phyloP scores from a whole-genome alignment of 306 rosid genomes.

The Pterocarpus santalinus region DNA sequence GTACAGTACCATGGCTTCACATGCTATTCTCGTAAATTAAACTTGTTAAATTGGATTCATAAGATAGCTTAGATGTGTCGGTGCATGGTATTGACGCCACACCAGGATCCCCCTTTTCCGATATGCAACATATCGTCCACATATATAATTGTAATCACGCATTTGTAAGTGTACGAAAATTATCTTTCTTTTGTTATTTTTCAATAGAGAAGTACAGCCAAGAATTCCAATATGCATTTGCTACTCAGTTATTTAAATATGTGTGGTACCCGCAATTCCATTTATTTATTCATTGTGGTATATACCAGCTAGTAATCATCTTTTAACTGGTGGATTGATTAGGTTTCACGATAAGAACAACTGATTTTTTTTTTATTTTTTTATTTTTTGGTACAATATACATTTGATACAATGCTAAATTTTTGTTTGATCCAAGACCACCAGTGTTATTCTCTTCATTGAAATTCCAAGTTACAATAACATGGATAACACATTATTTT shows the following conservation, averaged over 20 bases:
- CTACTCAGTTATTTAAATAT: not conserved
- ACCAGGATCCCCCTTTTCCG: constrained; percentile 3
- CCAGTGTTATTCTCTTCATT: not conserved
- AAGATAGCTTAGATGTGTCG: constrained; percentile 29
- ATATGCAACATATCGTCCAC: constrained; percentile 20
- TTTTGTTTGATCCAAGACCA: constrained; percentile 19
- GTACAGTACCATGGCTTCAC: constrained; percentile 55
- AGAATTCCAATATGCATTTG: constrained; percentile 3
- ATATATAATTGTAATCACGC: not conserved
- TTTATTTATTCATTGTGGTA: not conserved
- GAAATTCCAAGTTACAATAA: not conserved
- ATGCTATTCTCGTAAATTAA: constrained; percentile 51
- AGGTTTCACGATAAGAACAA: constrained; percentile 26
- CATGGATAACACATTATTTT: no score
- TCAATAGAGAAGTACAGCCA: not conserved
- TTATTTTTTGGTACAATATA: not conserved
- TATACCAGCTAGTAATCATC: not conserved
- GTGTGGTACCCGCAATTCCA: not conserved
- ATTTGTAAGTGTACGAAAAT: not conserved
- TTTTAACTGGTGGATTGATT: constrained; percentile 20
- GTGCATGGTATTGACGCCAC: constrained; percentile 24
- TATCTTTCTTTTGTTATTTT: not conserved
- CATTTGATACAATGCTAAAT: not conserved
- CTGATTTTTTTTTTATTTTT: not conserved
- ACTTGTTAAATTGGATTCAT: constrained; percentile 15